Conservation (phyloP, 2,329 filamentous ascomycete species). For the Cryphonectria japonica region DNA sequence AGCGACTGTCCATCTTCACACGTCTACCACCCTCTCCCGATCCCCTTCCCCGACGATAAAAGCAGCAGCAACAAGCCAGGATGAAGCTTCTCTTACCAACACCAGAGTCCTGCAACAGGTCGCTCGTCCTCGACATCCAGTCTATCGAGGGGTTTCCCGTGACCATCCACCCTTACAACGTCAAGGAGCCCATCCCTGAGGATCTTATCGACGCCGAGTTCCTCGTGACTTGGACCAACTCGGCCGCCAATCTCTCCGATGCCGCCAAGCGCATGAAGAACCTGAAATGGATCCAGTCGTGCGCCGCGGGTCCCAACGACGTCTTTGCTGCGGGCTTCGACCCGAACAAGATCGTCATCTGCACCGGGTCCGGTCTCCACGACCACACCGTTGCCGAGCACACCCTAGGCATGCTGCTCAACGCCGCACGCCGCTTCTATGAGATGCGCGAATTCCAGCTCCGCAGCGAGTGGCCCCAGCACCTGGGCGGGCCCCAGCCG, state of each 20-base stretch:
- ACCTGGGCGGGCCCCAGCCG: conserved; percentile 64
- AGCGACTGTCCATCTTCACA: background rate
- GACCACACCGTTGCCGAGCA: conserved; percentile 69
- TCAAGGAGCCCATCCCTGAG: conserved; percentile 58
- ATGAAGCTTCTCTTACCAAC: conserved; percentile 72
- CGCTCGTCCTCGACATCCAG: conserved; percentile 50
- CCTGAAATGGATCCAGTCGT: conserved; percentile 68
- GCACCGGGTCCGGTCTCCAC: conserved; percentile 66
- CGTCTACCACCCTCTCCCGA: background rate
- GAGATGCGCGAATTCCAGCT: conserved; percentile 67
- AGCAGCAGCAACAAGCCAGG: conserved; percentile 30
- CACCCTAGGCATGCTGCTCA: conserved; percentile 60
- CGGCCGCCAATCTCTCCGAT: conserved; percentile 59
- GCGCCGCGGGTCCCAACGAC: conserved; percentile 69
- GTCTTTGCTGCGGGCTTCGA: conserved; percentile 66
- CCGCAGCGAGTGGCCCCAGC: conserved; percentile 60
- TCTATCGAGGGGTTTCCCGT: conserved; percentile 62
- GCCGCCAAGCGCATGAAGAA: conserved; percentile 59
- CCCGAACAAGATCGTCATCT: conserved; percentile 50
- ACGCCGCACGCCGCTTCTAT: conserved; percentile 59
- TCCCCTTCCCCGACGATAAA: background rate
- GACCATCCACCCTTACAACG: conserved; percentile 62
- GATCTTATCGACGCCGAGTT: conserved; percentile 62
- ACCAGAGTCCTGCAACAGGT: conserved; percentile 41
- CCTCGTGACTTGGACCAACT: conserved; percentile 67